Evolutionary conservation across 257 asterid species (phyloP), one percentile per base, ranked within the genome.

Genomic region (Linaria vulgaris): DNA sequence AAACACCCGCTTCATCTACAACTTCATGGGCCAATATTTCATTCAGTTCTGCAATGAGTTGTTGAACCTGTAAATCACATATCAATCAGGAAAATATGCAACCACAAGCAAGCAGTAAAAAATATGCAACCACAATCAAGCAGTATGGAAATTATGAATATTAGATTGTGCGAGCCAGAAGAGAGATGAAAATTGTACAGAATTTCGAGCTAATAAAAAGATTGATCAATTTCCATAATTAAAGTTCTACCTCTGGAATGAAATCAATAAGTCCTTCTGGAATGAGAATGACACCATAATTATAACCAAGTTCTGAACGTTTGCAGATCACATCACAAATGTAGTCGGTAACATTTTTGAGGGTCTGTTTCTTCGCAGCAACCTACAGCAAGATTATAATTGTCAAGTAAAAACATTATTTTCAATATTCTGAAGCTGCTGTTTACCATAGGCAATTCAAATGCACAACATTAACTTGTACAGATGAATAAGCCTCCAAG

Each of bases 251-350:
- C 87, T 84, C 95, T 5, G 95, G 95, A 59, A 86, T 86, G 77
- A 86, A 86, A 75, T 86, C 95, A 25, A 86, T 86, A 20, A 86
- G 84, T 55, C 95, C 91, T 75, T 86, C 91, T 1, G 91, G 91
- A 53, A 84, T 84, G 61, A 86, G 91, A 50, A 84, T 82, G 52
- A 84, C 88, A 64, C 91, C 91, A 74, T 84, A 86, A 64, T 86
- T 84, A 72, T 74, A 76, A 14, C 95, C 87, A 57, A 69, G 73
- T 67, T 72, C 87, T 23, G 91, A 80, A 23, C 95, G 95, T 76
- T 84, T 86, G 68, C 84, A 72, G 20, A 86, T 72, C 52, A 82
- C 82, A 56, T 86, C 85, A 13, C 85, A 80, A 67, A 86, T 82
- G 61, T 86, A 69, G 73, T 84, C 85, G 37, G 95, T 74, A 60